Evolutionary conservation across 2,329 filamentous ascomycete genomes (phyloP).

Genomic region (Diplodia seriata): DNA sequence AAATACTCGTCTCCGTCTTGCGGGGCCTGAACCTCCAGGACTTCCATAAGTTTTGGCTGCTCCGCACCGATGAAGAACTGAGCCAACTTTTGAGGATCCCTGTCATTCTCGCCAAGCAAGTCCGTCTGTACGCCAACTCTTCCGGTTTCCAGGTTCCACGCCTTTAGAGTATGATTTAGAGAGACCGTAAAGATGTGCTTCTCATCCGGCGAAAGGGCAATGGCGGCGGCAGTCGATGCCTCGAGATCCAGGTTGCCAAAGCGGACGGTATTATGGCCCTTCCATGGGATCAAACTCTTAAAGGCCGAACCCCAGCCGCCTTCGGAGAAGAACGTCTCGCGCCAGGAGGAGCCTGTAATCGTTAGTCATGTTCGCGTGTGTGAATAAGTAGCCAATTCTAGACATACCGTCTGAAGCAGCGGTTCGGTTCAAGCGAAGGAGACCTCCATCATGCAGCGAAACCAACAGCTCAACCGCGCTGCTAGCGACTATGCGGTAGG

Average conservation of each 20-base stretch:
- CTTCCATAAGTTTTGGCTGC: constrained; percentile 76
- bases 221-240: constrained; percentile 69
- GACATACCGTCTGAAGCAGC: constrained; percentile 39
- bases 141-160: constrained; percentile 87
- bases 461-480: constrained; percentile 77
- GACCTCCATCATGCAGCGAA: constrained; percentile 78
- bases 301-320: constrained; percentile 74
- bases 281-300: constrained; percentile 61
- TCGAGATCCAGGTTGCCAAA: constrained; percentile 69
- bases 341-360: constrained; percentile 61
- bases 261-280: constrained; percentile 67
- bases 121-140: constrained; percentile 79
- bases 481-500: constrained; percentile 80
- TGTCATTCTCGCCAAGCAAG: constrained; percentile 67
- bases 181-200: constrained; percentile 78
- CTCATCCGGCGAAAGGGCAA: constrained; percentile 54
- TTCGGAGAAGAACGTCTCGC: constrained; percentile 75
- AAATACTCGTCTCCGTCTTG: constrained; percentile 61
- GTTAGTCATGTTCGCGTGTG: constrained; percentile 42
- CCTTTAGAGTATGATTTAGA: constrained; percentile 84
- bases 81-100: constrained; percentile 70
- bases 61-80: constrained; percentile 81
- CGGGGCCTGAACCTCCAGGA: constrained; percentile 66
- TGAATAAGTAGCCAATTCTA: not conserved
- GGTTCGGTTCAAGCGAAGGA: constrained; percentile 66